These are phyloP conservation scores for Neofusicoccum umdonicola DNA, from an alignment of 2,329 filamentous ascomycete species.

Conservation along the genomic window DNA sequence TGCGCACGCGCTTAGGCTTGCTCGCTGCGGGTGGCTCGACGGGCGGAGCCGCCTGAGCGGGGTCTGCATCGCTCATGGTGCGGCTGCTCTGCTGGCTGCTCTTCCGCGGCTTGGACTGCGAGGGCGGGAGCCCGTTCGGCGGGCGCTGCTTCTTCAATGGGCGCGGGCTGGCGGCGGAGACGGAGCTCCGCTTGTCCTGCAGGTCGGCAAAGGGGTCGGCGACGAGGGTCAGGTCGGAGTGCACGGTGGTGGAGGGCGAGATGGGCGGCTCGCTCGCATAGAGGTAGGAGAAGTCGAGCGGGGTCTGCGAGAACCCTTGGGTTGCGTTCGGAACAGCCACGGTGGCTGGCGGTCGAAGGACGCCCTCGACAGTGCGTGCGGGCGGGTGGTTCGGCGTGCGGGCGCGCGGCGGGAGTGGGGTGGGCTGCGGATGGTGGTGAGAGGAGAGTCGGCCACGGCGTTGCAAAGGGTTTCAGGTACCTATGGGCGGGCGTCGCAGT, in stretches of 20 bases:
- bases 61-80: slow-evolving; percentile 22
- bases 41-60: slow-evolving; percentile 16
- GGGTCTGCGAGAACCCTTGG: slow-evolving; percentile 22
- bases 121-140: not conserved
- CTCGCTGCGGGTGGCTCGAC: slow-evolving; percentile 30
- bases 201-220: slow-evolving; percentile 18
- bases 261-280: slow-evolving; percentile 21
- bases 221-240: slow-evolving; percentile 21
- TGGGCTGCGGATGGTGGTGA: not conserved
- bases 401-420: not conserved
- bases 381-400: too few species aligned
- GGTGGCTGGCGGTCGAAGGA: slow-evolving; percentile 20
- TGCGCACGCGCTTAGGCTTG: slow-evolving; percentile 84
- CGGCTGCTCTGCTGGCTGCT: slow-evolving; percentile 1
- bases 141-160: slow-evolving; percentile 17
- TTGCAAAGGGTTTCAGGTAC: slow-evolving; percentile 11
- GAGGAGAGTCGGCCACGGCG: not conserved
- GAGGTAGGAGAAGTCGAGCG: slow-evolving; percentile 24
- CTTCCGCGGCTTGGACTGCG: not conserved
- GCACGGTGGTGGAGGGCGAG: slow-evolving; percentile 20
- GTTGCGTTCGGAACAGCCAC: slow-evolving; percentile 32
- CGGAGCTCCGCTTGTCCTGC: slow-evolving; percentile 11
- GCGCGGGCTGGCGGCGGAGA: slow-evolving; percentile 23
- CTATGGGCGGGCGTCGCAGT: not conserved
- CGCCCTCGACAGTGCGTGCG: not conserved